Evolutionary conservation across 2,329 filamentous ascomycete genomes (phyloP).

Genomic region (Myriosclerotinia scirpicola): DNA sequence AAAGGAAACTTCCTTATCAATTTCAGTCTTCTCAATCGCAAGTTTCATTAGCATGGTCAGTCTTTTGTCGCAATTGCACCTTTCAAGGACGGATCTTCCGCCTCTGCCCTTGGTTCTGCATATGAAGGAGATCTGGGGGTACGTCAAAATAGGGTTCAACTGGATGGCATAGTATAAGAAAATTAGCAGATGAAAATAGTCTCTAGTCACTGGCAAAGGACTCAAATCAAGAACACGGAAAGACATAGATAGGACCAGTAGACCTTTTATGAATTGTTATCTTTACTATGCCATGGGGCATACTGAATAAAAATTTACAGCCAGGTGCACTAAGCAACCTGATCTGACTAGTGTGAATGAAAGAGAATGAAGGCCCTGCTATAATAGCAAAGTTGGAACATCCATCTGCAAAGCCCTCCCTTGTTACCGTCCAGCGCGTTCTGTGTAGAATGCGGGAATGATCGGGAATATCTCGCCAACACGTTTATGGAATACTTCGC

Average conservation of each 20-base stretch:
- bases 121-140: slow-evolving; percentile 33
- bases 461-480: slow-evolving; percentile 32
- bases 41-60: slow-evolving; percentile 75
- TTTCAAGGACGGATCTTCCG: slow-evolving; percentile 38
- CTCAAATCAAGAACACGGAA: slow-evolving; percentile 5
- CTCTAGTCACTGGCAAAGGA: slow-evolving; percentile 2
- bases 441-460: slow-evolving; percentile 41
- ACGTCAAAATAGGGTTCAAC: slow-evolving; percentile 29
- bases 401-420: slow-evolving; percentile 9
- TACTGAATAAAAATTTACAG: slow-evolving; percentile 5
- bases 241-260: neutral
- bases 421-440: slow-evolving; percentile 29
- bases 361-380: slow-evolving; percentile 18
- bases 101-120: slow-evolving; percentile 37
- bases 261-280: slow-evolving; percentile 5
- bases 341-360: slow-evolving; percentile 16
- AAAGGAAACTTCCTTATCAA: slow-evolving; percentile 75
- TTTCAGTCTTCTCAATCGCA: slow-evolving; percentile 73
- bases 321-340: slow-evolving; percentile 13
- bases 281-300: slow-evolving; percentile 1
- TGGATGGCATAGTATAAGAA: slow-evolving; percentile 19
- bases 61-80: slow-evolving; percentile 65
- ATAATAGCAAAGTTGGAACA: slow-evolving; percentile 19
- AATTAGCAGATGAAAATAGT: neutral
- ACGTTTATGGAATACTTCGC: neutral